phyloP scores from a whole-genome alignment of 2,329 filamentous ascomycete species.

The Hypoxylon sp. region DNA sequence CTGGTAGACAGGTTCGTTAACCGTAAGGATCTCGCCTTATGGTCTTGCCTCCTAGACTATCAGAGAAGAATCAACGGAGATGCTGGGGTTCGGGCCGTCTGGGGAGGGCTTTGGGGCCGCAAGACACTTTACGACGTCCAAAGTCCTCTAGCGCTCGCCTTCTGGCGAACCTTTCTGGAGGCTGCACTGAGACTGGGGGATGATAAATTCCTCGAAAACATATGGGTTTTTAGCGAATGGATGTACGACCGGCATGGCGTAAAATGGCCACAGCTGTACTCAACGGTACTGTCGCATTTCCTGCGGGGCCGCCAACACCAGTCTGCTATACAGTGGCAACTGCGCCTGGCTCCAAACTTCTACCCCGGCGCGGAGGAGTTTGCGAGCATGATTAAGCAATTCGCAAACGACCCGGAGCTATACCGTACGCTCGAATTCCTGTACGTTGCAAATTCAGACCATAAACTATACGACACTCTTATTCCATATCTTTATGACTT shows the following conservation, averaged over 20 bases:
- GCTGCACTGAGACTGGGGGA: constrained; percentile 51
- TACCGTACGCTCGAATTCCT: constrained; percentile 59
- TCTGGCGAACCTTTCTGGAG: constrained; percentile 52
- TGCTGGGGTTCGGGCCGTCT: constrained; percentile 46
- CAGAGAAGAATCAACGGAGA: constrained; percentile 51
- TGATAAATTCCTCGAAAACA: constrained; percentile 51
- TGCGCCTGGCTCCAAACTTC: constrained; percentile 59
- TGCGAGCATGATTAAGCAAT: constrained; percentile 56
- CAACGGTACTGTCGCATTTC: constrained; percentile 59
- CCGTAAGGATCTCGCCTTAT: constrained; percentile 49
- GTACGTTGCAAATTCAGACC: constrained; percentile 60
- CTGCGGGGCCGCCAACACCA: constrained; percentile 56
- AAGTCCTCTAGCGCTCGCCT: constrained; percentile 44
- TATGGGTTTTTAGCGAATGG: constrained; percentile 58
- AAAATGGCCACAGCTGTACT: constrained; percentile 65
- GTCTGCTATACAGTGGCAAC: constrained; percentile 62
- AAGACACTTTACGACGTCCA: constrained; percentile 49
- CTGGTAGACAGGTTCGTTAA: constrained; percentile 49
- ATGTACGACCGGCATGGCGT: constrained; percentile 56
- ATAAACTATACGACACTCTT: constrained; percentile 62
- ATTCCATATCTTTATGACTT: constrained; percentile 64
- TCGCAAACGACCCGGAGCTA: constrained; percentile 55
- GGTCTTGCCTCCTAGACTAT: constrained; percentile 50
- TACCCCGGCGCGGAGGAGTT: constrained; percentile 58
- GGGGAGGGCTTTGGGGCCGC: constrained; percentile 52